Evolutionary conservation across 106 monocot genomes (phyloP).

Genomic region (Allium fistulosum): DNA sequence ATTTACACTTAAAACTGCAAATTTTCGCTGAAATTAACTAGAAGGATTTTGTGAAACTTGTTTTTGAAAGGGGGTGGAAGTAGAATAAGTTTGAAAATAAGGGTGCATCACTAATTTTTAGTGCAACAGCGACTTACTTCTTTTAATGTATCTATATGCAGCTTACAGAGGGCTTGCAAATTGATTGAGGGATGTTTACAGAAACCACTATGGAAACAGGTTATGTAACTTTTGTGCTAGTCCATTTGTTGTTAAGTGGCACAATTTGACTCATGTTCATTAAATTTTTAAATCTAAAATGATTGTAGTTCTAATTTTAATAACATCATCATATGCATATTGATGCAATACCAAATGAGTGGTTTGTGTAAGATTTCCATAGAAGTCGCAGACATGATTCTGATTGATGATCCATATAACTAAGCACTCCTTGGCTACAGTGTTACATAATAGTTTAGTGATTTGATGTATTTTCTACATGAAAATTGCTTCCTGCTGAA

Average conservation of each 20-base stretch:
- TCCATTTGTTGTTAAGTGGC: not conserved
- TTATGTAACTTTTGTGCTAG: slow-evolving; percentile 11
- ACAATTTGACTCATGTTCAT: not conserved
- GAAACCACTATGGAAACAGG: slow-evolving; percentile 95
- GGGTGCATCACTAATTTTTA: no score
- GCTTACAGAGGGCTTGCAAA: slow-evolving; percentile 72
- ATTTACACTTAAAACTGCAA: no score
- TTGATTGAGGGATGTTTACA: slow-evolving; percentile 40
- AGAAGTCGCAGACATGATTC: not conserved
- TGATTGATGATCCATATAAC: not conserved
- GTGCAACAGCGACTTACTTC: no score
- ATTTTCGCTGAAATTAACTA: no score
- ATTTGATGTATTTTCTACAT: no score
- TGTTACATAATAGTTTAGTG: no score
- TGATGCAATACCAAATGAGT: not conserved
- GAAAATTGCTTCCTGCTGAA: no score
- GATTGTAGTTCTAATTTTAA: not conserved
- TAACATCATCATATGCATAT: not conserved
- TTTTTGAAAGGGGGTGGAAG: no score
- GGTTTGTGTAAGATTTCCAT: not conserved
- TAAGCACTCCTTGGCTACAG: no score
- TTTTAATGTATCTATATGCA: slow-evolving; percentile 10
- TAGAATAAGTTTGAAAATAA: no score
- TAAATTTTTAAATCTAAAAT: not conserved
- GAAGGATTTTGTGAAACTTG: no score